Evolutionary conservation across 345 rosid species (phyloP).

Genomic region (Boechera retrofracta): DNA sequence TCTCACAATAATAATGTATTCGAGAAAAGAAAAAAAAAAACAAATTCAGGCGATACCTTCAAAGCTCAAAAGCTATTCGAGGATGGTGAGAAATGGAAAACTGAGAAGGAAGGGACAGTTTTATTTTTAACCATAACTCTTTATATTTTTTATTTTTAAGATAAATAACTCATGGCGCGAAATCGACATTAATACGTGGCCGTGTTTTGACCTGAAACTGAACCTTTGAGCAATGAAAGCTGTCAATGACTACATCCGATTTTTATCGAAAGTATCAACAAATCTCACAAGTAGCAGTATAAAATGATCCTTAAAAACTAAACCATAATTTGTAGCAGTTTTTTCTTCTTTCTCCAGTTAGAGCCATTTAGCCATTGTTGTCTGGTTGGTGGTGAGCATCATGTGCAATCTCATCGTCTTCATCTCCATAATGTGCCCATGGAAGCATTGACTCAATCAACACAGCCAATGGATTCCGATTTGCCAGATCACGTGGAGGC

Average conservation of each 20-base stretch:
- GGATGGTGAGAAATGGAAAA: neutral
- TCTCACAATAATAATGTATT: neutral
- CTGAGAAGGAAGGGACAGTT: neutral
- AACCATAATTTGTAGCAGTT: slow-evolving; percentile 22
- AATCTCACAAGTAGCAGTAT: neutral
- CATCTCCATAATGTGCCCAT: slow-evolving; percentile 64
- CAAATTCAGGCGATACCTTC: slow-evolving; percentile 24
- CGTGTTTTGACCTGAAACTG: slow-evolving; percentile 1
- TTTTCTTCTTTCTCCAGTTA: neutral
- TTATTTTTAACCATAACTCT: neutral
- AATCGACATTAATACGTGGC: slow-evolving; percentile 28
- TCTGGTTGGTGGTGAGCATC: slow-evolving; percentile 48
- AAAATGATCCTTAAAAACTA: slow-evolving; percentile 11
- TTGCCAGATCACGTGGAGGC: slow-evolving; percentile 56
- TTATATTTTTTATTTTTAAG: neutral
- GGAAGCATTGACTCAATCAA: slow-evolving; percentile 82
- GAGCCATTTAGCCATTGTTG: slow-evolving; percentile 43
- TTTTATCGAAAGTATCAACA: neutral
- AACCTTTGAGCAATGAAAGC: slow-evolving; percentile 10
- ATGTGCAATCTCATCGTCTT: slow-evolving; percentile 35
- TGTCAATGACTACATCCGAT: neutral
- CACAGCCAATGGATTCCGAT: slow-evolving; percentile 64
- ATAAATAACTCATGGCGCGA: slow-evolving; percentile 1
- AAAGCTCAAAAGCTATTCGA: neutral
- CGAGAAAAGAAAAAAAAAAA: no score